A percentile compares a stretch with the other conserved stretches of the same genome.
phyloP scores from a whole-genome alignment of 257 asterid species.

The Solanum etuberosum region DNA sequence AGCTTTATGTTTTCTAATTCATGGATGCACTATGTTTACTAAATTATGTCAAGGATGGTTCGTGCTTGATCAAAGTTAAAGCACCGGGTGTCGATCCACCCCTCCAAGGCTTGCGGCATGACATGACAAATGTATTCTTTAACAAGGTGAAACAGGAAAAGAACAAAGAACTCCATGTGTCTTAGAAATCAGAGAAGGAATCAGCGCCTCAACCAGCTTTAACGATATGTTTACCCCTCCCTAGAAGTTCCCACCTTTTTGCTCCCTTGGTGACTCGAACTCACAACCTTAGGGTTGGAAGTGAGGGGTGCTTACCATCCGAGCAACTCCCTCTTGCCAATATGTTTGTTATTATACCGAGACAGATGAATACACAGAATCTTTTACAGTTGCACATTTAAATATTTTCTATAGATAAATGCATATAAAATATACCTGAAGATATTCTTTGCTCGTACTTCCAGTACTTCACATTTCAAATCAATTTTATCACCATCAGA shows the following conservation, averaged over 20 bases:
- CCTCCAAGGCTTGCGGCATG: neutral
- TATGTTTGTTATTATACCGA: neutral
- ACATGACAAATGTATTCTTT: neutral
- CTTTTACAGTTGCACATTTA: neutral
- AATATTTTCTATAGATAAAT: neutral
- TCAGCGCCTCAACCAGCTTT: neutral
- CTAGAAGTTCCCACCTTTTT: neutral
- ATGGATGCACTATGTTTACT: neutral
- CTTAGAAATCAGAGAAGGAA: neutral
- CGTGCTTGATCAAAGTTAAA: neutral
- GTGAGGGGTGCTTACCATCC: neutral
- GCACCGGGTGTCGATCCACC: neutral
- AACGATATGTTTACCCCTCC: neutral
- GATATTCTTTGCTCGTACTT: constrained; percentile 87
- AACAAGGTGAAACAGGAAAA: neutral
- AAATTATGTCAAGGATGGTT: neutral
- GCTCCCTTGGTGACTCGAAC: neutral
- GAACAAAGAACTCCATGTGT: neutral
- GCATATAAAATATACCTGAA: constrained; percentile 43
- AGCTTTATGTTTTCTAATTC: neutral
- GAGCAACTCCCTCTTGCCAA: neutral
- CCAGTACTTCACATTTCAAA: constrained; percentile 93
- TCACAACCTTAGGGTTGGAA: neutral
- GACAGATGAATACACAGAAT: neutral
- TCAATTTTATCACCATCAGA: constrained; percentile 75